Evolutionary conservation across 2,329 filamentous ascomycete species (phyloP), one percentile per base, ranked within the genome.

Genomic region (Xylariales sp.): DNA sequence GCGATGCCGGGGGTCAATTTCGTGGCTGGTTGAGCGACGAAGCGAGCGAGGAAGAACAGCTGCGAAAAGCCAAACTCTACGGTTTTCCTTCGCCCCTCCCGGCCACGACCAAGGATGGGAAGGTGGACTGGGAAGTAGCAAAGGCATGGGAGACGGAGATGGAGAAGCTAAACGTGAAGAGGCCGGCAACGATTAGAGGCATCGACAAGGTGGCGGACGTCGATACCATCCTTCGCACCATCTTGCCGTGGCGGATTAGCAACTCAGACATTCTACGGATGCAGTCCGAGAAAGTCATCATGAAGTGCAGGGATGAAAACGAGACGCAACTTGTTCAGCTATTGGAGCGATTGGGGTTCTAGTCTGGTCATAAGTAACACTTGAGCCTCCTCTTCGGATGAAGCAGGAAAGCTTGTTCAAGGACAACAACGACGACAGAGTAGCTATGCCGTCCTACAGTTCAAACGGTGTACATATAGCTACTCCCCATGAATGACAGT

Each of bases 201-300:
- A 65, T 65, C 23, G 68, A 70, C 28, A 71, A 69, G 62, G 65
- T 65, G 5, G 73, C 69, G 56, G 69, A 72, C 30, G 66, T 72
- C 32, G 70, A 65, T 14, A 50, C 62, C 30, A 28, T 72, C 16
- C 58, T 71, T 30, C 56, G 68, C 2, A 62, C 61, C 23, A 60
- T 70, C 39, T 46, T 70, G 43, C 69, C 69, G 0, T 67, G n/a
- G 73, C 65, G 65, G 50, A 66, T 74, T 14, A 69, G 46, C 34
- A 71, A 70, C 43, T 32, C 62, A 0, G 67, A 70, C 45, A 59
- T 68, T 36, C 48, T 70, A 16, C 18, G 46, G 36, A 32, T 71
- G 54, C 67, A 69, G 43, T 60, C 62, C 1, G 58, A 69, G 34
- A 39, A 69, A 32, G 66, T 63, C 23, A 65, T 63, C 3, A 46